Evolutionary conservation across 257 asterid genomes (phyloP).

Genomic region (Nicotiana noctiflora): DNA sequence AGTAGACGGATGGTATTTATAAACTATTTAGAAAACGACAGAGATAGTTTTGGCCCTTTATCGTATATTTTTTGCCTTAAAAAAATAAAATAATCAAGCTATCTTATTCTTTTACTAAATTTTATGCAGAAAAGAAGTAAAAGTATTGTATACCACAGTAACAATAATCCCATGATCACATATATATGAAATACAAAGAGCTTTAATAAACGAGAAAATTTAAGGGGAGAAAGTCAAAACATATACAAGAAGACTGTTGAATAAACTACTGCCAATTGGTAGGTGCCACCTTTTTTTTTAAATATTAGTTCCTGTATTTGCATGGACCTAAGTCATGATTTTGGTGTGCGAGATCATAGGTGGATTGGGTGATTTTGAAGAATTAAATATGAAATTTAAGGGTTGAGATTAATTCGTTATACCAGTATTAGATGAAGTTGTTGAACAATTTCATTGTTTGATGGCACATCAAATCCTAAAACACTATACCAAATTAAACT

Average conservation of each 20-base stretch:
- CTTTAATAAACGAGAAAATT: background rate
- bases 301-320: background rate
- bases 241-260: background rate
- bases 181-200: background rate
- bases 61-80: background rate
- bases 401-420: background rate
- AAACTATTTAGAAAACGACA: too few species aligned
- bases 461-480: background rate
- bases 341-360: background rate
- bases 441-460: slow-evolving; percentile 4
- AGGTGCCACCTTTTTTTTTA: background rate
- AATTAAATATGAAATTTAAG: background rate
- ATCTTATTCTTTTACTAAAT: too few species aligned
- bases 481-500: background rate
- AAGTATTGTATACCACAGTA: too few species aligned
- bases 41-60: too few species aligned
- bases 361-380: background rate
- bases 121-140: too few species aligned
- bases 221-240: background rate
- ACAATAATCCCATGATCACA: background rate
- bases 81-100: background rate
- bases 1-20: too few species aligned
- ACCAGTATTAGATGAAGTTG: background rate
- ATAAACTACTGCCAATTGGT: background rate
- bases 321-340: background rate